phyloP scores from a whole-genome alignment of 73 alveolate genomes.

The Symbiodinium natans region DNA sequence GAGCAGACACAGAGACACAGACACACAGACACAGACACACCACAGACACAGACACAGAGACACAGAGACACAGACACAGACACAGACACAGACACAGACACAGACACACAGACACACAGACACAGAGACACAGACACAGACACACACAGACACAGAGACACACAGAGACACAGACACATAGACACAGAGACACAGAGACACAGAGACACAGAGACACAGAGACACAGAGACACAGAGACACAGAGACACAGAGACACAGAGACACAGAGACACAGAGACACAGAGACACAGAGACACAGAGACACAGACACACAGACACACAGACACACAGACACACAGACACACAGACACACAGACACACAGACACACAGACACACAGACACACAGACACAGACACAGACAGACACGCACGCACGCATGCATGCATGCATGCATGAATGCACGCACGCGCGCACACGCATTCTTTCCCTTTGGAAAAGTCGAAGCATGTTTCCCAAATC shows the following conservation, averaged over 20 bases:
- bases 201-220: not conserved
- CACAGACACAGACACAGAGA: not conserved
- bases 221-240: not conserved
- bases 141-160: not conserved
- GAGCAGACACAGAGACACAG: not conserved
- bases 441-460: not conserved
- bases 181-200: too few species aligned
- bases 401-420: too few species aligned
- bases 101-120: not conserved
- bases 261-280: not conserved
- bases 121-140: not conserved
- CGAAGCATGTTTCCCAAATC: too few species aligned
- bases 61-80: slow-evolving; percentile 1
- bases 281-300: not conserved
- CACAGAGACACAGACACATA: not conserved
- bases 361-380: not conserved
- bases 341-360: slow-evolving; percentile 1
- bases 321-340: not conserved
- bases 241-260: not conserved
- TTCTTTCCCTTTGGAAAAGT: not conserved
- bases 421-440: not conserved
- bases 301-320: not conserved
- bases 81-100: not conserved
- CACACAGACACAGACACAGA: not conserved
- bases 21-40: not conserved